Evolutionary conservation across 1,284 basidiomycete genomes (phyloP).

Genomic region (Cystobasidium slooffiae): DNA sequence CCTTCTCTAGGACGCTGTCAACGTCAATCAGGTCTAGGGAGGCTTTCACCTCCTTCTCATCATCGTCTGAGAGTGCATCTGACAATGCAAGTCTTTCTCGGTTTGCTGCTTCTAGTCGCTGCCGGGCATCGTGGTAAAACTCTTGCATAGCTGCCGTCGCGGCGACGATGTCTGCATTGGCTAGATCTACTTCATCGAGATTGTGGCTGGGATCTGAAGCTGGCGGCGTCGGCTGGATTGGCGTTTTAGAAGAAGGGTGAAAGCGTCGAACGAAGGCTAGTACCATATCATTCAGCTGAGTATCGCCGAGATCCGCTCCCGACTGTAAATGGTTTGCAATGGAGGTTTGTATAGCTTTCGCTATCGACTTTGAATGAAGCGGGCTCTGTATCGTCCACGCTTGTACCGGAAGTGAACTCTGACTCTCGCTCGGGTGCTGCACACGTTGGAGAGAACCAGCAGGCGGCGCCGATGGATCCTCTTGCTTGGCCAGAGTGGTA

Average conservation of each 20-base stretch:
- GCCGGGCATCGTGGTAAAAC: slow-evolving; percentile 31
- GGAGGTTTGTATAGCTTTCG: slow-evolving; percentile 22
- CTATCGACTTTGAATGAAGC: slow-evolving; percentile 16
- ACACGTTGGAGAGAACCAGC: too few relatives aligned
- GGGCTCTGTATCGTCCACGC: slow-evolving; percentile 12
- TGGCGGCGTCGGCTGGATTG: slow-evolving; percentile 13
- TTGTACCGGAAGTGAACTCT: not conserved
- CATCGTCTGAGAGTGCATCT: slow-evolving; percentile 26
- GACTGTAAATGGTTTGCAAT: slow-evolving; percentile 6
- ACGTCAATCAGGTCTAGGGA: slow-evolving; percentile 10
- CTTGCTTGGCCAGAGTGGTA: not conserved
- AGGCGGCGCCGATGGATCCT: too few relatives aligned
- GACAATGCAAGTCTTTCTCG: slow-evolving; percentile 9
- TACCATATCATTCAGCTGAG: slow-evolving; percentile 7
- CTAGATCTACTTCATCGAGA: slow-evolving; percentile 5
- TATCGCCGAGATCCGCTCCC: slow-evolving; percentile 1
- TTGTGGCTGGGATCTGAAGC: not conserved
- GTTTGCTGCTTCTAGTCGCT: slow-evolving; percentile 17
- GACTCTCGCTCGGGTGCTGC: not conserved
- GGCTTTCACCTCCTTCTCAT: slow-evolving; percentile 19
- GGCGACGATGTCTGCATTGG: slow-evolving; percentile 19
- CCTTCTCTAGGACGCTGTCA: slow-evolving; percentile 47
- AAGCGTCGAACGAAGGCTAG: slow-evolving; percentile 26
- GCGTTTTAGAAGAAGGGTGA: slow-evolving; percentile 32
- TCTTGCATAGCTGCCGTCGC: slow-evolving; percentile 40